Percentiles rank a stretch among this genome's conserved stretches.
These are phyloP conservation scores for Salvia splendens DNA, from an alignment of 257 asterid genomes.

Conservation along the genomic window DNA sequence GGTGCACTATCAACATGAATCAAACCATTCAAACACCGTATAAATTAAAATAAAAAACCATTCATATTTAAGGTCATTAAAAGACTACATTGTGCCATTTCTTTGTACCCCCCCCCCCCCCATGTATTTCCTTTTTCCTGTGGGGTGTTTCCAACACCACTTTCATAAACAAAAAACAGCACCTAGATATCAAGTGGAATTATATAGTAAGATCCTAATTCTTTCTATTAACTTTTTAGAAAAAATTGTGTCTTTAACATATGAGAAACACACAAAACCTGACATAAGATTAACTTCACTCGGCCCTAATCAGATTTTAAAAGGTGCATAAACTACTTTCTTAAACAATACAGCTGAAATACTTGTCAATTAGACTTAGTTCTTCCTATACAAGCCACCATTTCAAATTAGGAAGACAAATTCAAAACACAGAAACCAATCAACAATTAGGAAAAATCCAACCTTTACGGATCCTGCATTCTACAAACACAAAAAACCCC, in stretches of 20 bases:
- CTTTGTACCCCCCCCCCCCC: not conserved
- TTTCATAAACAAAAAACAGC: no score
- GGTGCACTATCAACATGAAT: not conserved
- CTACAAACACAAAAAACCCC: conserved; percentile 15
- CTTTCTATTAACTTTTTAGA: no score
- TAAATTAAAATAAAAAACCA: no score
- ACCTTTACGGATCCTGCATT: conserved; percentile 14
- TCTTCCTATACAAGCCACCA: conserved; percentile 2
- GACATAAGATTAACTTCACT: not conserved
- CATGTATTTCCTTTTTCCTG: no score
- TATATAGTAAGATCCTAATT: no score
- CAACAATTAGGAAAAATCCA: conserved; percentile 6
- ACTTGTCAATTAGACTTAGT: not conserved
- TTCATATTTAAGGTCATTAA: not conserved
- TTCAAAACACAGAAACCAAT: not conserved
- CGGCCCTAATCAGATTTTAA: conserved; percentile 2
- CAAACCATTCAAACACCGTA: not conserved
- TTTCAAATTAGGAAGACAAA: not conserved
- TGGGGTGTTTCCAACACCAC: no score
- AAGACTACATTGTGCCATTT: not conserved
- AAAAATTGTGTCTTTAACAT: not conserved
- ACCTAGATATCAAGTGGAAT: no score
- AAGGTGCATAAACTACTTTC: not conserved
- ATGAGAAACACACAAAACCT: conserved; percentile 2
- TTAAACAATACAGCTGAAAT: conserved; percentile 1